These are phyloP conservation scores for Termitomyces sp. DNA, from an alignment of 1,284 basidiomycete species.

Conservation along the genomic window DNA sequence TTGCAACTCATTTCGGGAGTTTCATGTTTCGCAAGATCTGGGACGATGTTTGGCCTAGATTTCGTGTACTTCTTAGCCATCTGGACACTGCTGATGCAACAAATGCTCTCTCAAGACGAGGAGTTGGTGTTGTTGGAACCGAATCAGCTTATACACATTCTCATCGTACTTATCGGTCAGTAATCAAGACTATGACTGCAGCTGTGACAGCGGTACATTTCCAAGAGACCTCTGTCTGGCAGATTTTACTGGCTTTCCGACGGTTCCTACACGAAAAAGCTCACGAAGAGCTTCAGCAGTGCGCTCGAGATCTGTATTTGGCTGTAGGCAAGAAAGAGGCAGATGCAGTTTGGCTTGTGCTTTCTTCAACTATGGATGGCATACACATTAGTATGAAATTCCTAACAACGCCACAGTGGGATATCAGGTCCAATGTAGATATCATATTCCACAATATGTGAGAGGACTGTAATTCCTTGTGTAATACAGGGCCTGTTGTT, in stretches of 20 bases:
- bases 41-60: constrained; percentile 88
- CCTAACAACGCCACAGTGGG: constrained; percentile 52
- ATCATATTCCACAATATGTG: constrained; percentile 34
- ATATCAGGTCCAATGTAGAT: constrained; percentile 50
- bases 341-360: constrained; percentile 79
- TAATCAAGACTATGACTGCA: constrained; percentile 68
- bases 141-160: constrained; percentile 72
- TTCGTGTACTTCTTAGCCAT: constrained; percentile 52
- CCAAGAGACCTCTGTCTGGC: constrained; percentile 72
- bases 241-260: constrained; percentile 67
- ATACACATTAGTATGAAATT: constrained; percentile 41
- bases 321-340: constrained; percentile 58
- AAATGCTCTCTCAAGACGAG: constrained; percentile 60
- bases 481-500: not conserved
- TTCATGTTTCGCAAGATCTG: constrained; percentile 82
- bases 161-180: constrained; percentile 69
- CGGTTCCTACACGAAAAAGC: constrained; percentile 64
- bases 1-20: constrained; percentile 66
- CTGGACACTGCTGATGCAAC: constrained; percentile 56
- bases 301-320: constrained; percentile 61
- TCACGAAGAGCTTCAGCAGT: constrained; percentile 69
- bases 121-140: constrained; percentile 47
- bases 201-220: constrained; percentile 61
- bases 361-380: constrained; percentile 51
- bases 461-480: not conserved